A percentile compares a stretch with the other conserved stretches of the same genome.
These are phyloP conservation scores for Geosmithia morbida DNA, from an alignment of 2,329 filamentous ascomycete genomes.

Conservation along the genomic window DNA sequence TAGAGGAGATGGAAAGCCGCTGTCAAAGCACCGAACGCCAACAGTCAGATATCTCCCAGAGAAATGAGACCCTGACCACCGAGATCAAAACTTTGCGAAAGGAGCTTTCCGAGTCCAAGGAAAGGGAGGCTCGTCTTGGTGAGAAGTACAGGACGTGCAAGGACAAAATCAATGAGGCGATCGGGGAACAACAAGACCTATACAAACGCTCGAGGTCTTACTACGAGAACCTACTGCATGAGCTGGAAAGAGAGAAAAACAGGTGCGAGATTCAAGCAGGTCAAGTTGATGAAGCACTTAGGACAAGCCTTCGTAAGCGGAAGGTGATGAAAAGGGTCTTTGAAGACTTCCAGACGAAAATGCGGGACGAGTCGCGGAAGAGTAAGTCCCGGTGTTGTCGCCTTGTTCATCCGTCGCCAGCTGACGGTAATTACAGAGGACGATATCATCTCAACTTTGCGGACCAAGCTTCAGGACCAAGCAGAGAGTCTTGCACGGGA, in stretches of 20 bases:
- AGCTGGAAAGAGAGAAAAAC: slow-evolving; percentile 17
- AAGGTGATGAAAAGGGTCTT: slow-evolving; percentile 16
- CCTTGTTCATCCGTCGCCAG: background rate
- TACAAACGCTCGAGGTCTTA: slow-evolving; percentile 17
- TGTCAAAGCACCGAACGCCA: slow-evolving; percentile 13
- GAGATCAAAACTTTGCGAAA: slow-evolving; percentile 13
- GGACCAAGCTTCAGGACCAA: background rate
- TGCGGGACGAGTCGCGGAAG: slow-evolving; percentile 7
- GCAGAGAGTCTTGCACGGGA: background rate
- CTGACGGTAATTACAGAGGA: slow-evolving; percentile 1
- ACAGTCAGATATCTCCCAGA: slow-evolving; percentile 7
- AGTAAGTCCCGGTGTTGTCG: slow-evolving; percentile 7
- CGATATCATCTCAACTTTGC: slow-evolving; percentile 1
- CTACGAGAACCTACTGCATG: slow-evolving; percentile 16
- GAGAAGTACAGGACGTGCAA: slow-evolving; percentile 20
- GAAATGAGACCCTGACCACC: slow-evolving; percentile 10
- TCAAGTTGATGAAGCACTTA: slow-evolving; percentile 12
- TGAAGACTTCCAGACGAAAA: slow-evolving; percentile 10
- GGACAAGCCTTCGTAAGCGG: slow-evolving; percentile 13
- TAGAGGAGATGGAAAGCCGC: slow-evolving; percentile 10
- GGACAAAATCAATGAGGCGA: slow-evolving; percentile 27
- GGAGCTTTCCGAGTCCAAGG: slow-evolving; percentile 10
- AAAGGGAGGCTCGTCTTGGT: slow-evolving; percentile 8
- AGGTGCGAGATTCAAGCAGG: slow-evolving; percentile 8
- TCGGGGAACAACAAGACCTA: slow-evolving; percentile 29